Conservation (phyloP, 768 basidiomycete genomes). For the Boletellus sp. region DNA sequence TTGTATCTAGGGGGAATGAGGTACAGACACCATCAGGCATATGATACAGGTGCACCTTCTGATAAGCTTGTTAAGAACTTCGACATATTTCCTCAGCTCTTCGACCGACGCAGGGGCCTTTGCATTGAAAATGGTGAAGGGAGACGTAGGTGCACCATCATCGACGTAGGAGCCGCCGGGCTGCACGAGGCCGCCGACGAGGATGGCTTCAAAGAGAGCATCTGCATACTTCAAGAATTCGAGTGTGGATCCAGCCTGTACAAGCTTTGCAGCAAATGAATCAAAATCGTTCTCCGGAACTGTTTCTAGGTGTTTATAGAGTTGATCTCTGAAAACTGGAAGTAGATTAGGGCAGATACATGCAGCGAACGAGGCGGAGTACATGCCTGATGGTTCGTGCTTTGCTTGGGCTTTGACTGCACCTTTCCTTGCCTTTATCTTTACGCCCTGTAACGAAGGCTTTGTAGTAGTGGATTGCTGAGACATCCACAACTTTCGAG, state of each 20-base stretch:
- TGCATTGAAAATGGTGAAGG: conserved; percentile 85
- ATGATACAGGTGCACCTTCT: conserved; percentile 56
- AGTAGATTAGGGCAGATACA: conserved; percentile 11
- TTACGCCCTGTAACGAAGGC: conserved; percentile 90
- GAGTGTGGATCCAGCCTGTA: conserved; percentile 88
- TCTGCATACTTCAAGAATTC: conserved; percentile 98
- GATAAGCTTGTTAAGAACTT: conserved; percentile 94
- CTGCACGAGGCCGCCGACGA: conserved; percentile 94
- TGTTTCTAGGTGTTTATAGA: conserved; percentile 87
- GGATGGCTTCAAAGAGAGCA: conserved; percentile 90
- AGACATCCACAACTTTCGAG: conserved; percentile 80
- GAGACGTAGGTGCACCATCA: conserved; percentile 77
- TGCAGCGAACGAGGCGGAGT: background rate
- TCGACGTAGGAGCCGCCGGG: conserved; percentile 92
- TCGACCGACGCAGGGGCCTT: conserved; percentile 74
- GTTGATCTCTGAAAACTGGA: conserved; percentile 88
- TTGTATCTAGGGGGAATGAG: conserved; percentile 68
- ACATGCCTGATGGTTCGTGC: conserved; percentile 78
- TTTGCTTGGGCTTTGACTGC: conserved; percentile 90
- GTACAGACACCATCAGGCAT: conserved; percentile 1
- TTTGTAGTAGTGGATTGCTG: conserved; percentile 78
- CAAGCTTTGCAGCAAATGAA: conserved; percentile 73
- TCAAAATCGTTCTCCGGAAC: conserved; percentile 81
- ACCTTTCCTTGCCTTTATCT: conserved; percentile 91
- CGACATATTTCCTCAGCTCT: conserved; percentile 90